A percentile compares a stretch with the other conserved stretches of the same genome.
phyloP scores from a whole-genome alignment of 352 stramenopile species.

The Pythium sp. region DNA sequence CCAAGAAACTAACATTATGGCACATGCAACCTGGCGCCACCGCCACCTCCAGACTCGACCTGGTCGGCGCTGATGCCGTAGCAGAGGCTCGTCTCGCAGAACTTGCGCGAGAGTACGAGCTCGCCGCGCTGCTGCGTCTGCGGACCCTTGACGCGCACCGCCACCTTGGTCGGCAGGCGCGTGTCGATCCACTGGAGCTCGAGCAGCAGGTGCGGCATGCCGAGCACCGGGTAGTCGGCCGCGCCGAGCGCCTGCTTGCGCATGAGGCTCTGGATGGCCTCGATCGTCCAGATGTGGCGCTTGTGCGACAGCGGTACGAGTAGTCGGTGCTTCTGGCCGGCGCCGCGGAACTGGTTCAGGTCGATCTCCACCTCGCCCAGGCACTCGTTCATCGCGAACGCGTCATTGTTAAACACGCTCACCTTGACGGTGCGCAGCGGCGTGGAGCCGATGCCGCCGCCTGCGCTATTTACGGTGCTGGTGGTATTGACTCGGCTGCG shows the following conservation, averaged over 20 bases:
- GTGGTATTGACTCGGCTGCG: background rate
- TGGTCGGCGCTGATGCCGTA: conserved; percentile 27
- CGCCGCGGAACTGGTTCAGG: conserved; percentile 31
- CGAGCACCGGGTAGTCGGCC: conserved; percentile 39
- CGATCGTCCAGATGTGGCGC: conserved; percentile 47
- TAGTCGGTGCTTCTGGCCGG: conserved; percentile 28
- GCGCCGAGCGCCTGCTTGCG: conserved; percentile 40
- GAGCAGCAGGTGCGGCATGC: conserved; percentile 42
- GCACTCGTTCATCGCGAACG: conserved; percentile 46
- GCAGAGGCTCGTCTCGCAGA: conserved; percentile 38
- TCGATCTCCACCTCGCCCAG: conserved; percentile 54
- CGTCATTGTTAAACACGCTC: conserved; percentile 54
- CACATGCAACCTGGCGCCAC: background rate
- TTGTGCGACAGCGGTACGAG: conserved; percentile 47
- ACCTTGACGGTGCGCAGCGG: conserved; percentile 37
- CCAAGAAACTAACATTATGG: too few species aligned
- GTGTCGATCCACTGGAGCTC: conserved; percentile 69
- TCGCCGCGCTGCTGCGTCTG: conserved; percentile 13
- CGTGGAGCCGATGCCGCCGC: background rate
- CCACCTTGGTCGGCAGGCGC: conserved; percentile 46
- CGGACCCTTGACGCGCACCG: conserved; percentile 30
- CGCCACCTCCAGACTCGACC: conserved; percentile 13
- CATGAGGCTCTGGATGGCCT: conserved; percentile 44
- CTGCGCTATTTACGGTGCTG: background rate
- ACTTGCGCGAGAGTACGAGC: conserved; percentile 35